Conservation (phyloP, 1,139 yeast genomes). For the Candida mesenterica region DNA sequence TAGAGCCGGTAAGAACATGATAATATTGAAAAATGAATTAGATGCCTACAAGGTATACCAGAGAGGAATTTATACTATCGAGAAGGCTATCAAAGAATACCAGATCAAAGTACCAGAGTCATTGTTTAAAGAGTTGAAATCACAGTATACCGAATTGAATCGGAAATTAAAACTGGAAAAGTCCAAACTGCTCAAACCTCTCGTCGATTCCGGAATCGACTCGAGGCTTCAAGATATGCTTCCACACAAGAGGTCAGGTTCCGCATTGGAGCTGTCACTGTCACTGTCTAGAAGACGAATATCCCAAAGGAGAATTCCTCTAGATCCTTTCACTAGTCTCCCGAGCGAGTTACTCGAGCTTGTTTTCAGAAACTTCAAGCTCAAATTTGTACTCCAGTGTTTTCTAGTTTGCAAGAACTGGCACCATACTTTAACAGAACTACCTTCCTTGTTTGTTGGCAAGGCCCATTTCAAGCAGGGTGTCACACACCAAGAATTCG, state of each 20-base stretch:
- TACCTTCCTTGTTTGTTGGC: constrained; percentile 28
- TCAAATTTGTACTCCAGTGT: constrained; percentile 23
- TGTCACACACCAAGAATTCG: constrained; percentile 30
- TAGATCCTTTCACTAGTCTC: constrained; percentile 30
- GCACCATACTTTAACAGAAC: constrained; percentile 25
- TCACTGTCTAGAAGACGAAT: neutral
- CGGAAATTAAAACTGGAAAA: constrained; percentile 19
- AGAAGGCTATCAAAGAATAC: constrained; percentile 24
- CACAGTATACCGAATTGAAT: constrained; percentile 25
- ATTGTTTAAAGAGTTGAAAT: constrained; percentile 25
- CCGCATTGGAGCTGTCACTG: neutral
- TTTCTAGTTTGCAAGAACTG: constrained; percentile 35
- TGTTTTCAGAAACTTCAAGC: constrained; percentile 25
- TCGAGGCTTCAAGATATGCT: constrained; percentile 15
- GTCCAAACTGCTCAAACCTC: constrained; percentile 6
- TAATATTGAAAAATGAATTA: constrained; percentile 24
- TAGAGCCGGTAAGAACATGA: constrained; percentile 48
- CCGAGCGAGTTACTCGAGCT: constrained; percentile 32
- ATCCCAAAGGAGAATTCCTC: neutral
- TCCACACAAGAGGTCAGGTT: constrained; percentile 7
- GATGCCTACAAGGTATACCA: constrained; percentile 47
- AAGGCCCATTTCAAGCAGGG: constrained; percentile 25
- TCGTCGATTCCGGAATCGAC: neutral
- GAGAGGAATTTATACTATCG: constrained; percentile 35
- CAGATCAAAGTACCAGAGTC: constrained; percentile 26